Evolutionary conservation across 1,139 yeast genomes (phyloP), one percentile per base, ranked within the genome.

Genomic region (Hemisphaericaspora xylanilytica): DNA sequence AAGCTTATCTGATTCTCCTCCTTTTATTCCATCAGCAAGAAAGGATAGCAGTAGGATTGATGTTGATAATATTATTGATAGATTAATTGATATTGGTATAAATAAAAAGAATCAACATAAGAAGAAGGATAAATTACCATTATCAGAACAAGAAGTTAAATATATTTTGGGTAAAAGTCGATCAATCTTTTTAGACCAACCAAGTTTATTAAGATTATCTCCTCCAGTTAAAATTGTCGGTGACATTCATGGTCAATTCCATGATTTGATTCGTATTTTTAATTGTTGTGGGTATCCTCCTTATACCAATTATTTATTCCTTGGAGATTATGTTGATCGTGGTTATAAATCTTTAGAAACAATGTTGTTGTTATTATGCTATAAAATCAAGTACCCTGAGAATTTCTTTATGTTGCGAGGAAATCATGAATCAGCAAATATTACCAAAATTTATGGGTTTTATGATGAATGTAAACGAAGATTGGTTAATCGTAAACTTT

Each of bases 151-250:
- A 47, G 92, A 85, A 55, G 73, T 85, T 42, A 78, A 79, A 50
- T 68, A 70, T 43, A 76, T 88, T 39, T 80, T 92, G 56, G 70
- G 78, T 22, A 79, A 76, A 46, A 81, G 88, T 2, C 67, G 94
- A 40, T 80, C 80, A 43, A 73, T 85, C 15, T 85, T 88, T 46
- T 59, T 86, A 60, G 74, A 73, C 21, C 96, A 88, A 57, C 96
- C 96, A 11, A 77, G 85, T 29, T 64, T 88, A 40, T 67, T 88
- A 48, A 81, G 82, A 55, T 65, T 87, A 43, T 81, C 88, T 24
- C 88, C 95, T 0, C 94, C 95, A 0, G 92, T 86, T 22, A 86
- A 86, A 59, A 79, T 87, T 38, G 95, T 86, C 22, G 95, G 95
- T 38, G 95, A 86, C 60, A 80, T 86, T 39, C 95, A 86, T 60